A percentile compares a stretch with the other conserved stretches of the same genome.
Conservation (phyloP, 495 filamentous ascomycete species). For the Penicillium antarcticum region DNA sequence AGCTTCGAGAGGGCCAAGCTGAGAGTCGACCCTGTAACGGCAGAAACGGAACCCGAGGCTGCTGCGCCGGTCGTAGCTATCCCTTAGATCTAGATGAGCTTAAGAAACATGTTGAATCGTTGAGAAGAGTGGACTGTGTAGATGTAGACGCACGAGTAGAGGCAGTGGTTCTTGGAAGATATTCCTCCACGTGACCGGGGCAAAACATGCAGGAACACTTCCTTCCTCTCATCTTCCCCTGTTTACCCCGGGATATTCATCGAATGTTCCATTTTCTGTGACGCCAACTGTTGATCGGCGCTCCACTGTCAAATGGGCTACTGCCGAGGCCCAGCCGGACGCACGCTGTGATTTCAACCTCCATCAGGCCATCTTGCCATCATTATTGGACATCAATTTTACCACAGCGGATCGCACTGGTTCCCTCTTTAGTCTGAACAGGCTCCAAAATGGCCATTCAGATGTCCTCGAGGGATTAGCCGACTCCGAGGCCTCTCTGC, state of each 20-base stretch:
- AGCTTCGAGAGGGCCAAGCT: slow-evolving; percentile 39
- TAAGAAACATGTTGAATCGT: neutral
- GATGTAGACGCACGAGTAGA: too few species aligned
- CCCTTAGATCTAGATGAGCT: slow-evolving; percentile 6
- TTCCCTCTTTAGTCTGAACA: slow-evolving; percentile 1
- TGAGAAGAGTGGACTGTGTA: too few species aligned
- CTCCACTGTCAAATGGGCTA: slow-evolving; percentile 1
- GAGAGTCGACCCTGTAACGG: neutral
- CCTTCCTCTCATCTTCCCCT: too few species aligned
- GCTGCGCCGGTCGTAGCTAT: slow-evolving; percentile 29
- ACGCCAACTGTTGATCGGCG: neutral
- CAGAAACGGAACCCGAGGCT: slow-evolving; percentile 13
- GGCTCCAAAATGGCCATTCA: neutral
- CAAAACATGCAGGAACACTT: too few species aligned
- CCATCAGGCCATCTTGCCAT: neutral
- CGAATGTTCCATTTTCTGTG: too few species aligned
- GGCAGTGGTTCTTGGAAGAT: too few species aligned
- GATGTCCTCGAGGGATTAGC: neutral
- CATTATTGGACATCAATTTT: neutral
- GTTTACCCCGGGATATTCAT: too few species aligned
- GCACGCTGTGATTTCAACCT: neutral
- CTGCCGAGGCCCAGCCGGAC: slow-evolving; percentile 1
- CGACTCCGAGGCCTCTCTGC: slow-evolving; percentile 2
- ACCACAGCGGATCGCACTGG: neutral
- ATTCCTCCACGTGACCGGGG: too few species aligned